Evolutionary conservation across 2,329 filamentous ascomycete genomes (phyloP).

Genomic region (Paracoccidioides lutzii): DNA sequence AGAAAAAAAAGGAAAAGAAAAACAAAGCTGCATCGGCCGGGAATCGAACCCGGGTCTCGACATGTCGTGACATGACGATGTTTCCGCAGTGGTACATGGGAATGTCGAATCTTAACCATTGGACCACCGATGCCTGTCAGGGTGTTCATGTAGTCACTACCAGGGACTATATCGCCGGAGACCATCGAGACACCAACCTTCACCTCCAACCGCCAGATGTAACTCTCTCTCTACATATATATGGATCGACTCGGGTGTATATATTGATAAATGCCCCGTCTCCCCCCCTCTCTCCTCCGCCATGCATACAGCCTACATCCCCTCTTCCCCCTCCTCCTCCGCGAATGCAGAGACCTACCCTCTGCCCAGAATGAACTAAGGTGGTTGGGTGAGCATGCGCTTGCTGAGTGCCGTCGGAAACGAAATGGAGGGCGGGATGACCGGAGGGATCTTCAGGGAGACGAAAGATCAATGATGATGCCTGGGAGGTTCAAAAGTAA

Average conservation of each 20-base stretch:
- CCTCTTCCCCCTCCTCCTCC: slow-evolving; percentile 31
- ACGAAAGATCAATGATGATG: background rate
- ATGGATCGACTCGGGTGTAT: background rate
- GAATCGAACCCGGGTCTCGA: slow-evolving; percentile 1
- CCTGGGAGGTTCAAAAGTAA: background rate
- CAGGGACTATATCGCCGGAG: too few species aligned
- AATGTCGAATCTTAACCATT: slow-evolving; percentile 4
- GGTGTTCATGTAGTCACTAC: too few species aligned
- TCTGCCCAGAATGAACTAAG: slow-evolving; percentile 36
- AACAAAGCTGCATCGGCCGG: slow-evolving; percentile 2
- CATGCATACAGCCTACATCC: slow-evolving; percentile 23
- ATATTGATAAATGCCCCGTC: slow-evolving; percentile 34
- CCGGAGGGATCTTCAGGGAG: background rate
- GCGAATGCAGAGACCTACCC: slow-evolving; percentile 31
- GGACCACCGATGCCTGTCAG: slow-evolving; percentile 1
- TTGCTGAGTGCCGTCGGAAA: slow-evolving; percentile 8
- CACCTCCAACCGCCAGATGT: background rate
- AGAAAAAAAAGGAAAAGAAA: background rate
- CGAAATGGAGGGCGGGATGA: background rate
- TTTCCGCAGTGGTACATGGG: background rate
- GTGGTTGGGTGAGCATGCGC: slow-evolving; percentile 32
- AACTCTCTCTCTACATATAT: background rate
- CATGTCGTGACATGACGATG: background rate
- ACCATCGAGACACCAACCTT: background rate
- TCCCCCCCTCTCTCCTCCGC: slow-evolving; percentile 25